Evolutionary conservation across 164 flowering plant genomes (phyloP).

Genomic region (Houttuynia cordata): DNA sequence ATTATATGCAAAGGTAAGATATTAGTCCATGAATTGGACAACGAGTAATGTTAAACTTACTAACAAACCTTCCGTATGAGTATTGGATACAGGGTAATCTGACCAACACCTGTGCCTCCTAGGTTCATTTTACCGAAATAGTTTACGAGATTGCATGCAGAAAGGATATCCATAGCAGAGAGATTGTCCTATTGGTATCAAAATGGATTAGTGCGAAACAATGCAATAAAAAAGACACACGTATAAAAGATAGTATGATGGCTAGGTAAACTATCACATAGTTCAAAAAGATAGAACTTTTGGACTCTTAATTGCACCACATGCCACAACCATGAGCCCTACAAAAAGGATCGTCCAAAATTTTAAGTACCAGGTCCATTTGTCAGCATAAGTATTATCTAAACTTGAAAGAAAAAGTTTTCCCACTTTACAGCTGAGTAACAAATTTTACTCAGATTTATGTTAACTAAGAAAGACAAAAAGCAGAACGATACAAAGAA

Average conservation of each 20-base stretch:
- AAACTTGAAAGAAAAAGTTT: not conserved
- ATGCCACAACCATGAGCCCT: not conserved
- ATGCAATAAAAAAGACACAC: not conserved
- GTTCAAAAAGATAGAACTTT: not conserved
- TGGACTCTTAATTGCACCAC: not conserved
- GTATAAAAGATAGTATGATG: not conserved
- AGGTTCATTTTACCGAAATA: constrained; percentile 98
- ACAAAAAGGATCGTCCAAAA: not conserved
- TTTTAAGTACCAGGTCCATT: not conserved
- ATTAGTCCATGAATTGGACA: too few species aligned
- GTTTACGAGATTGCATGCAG: constrained; percentile 95
- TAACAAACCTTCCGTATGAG: constrained; percentile 75
- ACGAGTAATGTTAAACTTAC: not conserved
- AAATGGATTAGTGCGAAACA: not conserved
- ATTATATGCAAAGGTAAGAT: too few species aligned
- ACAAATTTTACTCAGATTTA: not conserved
- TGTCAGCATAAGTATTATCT: not conserved
- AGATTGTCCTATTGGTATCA: constrained; percentile 72
- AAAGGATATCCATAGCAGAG: constrained; percentile 93
- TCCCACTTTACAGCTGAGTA: not conserved
- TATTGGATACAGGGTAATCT: constrained; percentile 79
- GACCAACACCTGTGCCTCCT: constrained; percentile 99
- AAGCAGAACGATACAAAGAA: not conserved
- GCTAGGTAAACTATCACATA: not conserved
- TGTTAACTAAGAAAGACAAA: not conserved